Evolutionary conservation across 345 rosid species (phyloP), one percentile per base, ranked within the genome.

Genomic region (Noccaea bulbosa): DNA sequence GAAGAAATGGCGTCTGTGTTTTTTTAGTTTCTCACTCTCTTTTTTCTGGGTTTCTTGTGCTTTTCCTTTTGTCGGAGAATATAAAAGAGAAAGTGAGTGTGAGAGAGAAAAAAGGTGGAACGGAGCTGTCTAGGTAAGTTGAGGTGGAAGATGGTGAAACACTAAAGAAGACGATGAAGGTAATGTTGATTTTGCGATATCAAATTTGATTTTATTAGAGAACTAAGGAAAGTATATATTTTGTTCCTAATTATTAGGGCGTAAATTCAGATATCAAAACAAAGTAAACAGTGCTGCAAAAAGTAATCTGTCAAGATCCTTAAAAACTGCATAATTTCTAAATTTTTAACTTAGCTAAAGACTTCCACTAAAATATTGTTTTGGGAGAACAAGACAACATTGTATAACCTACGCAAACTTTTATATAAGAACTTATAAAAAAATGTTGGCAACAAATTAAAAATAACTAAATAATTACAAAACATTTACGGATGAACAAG

Each of bases 61-160:
- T 73, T 58, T 46, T 27, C 12, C 14, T 44, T 55, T 72, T 73
- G 60, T 65, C 61, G 40, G 77, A 65, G 72, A 73, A 73, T 65
- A 65, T 73, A 38, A 64, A 44, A 71, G 60, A 71, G 52, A 39
- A 41, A 53, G 34, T 12, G 32, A 12, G 6, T 59, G 1, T 17
- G 20, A 58, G 52, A 61, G 38, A 67, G 77, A 52, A 43, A 67
- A 65, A 37, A 56, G 77, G 50, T 84, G 77, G 65, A 62, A 63
- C 48, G 41, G 81, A 83, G 88, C 90, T 88, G 80, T 82, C 92
- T 69, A 38, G 15, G 71, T 49, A 60, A 67, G 88, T 67, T 82
- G 68, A 73, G 52, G 75, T 57, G 80, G 77, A 72, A 76, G 78
- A 60, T 54, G 73, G 68, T 61, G 68, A 46, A 41, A 49, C 65